Conservation (phyloP, 2,329 filamentous ascomycete genomes). For the Colletotrichum somersetense region DNA sequence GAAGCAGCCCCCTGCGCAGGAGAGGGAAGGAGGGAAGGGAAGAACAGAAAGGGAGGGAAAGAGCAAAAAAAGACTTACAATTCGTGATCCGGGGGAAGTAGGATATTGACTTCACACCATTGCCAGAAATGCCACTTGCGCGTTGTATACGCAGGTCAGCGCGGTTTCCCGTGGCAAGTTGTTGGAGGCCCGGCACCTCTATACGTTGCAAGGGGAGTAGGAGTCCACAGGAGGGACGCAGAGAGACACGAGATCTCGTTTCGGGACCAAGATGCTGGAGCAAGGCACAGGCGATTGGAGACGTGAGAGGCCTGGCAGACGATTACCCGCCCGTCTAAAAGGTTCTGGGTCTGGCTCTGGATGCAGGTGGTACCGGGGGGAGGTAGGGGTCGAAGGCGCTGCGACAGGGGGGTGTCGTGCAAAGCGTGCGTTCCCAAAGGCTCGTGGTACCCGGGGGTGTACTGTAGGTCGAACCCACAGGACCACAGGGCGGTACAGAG, state of each 20-base stretch:
- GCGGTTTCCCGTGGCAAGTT: conserved; percentile 39
- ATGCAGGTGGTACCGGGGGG: conserved; percentile 36
- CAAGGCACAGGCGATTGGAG: conserved; percentile 33
- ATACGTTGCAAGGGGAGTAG: conserved; percentile 40
- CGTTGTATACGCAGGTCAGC: conserved; percentile 27
- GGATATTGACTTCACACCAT: conserved; percentile 38
- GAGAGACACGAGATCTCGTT: conserved; percentile 42
- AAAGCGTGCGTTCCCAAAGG: conserved; percentile 41
- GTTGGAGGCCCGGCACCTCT: conserved; percentile 30
- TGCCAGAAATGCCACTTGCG: conserved; percentile 34
- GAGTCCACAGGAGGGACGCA: conserved; percentile 39
- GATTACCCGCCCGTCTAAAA: conserved; percentile 42
- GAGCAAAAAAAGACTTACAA: conserved; percentile 27
- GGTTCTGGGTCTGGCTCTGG: conserved; percentile 39
- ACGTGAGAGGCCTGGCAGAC: conserved; percentile 39
- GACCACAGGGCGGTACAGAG: conserved; percentile 42
- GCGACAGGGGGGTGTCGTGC: conserved; percentile 41
- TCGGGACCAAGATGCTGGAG: conserved; percentile 42
- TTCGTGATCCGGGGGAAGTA: conserved; percentile 35
- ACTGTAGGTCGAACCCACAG: conserved; percentile 40
- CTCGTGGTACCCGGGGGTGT: conserved; percentile 31
- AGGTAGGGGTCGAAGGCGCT: conserved; percentile 39
- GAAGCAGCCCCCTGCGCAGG: conserved; percentile 31
- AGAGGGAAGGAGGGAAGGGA: conserved; percentile 23
- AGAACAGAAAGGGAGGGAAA: conserved; percentile 17